Evolutionary conservation across 2,329 filamentous ascomycete species (phyloP).

Genomic region (Aspergillus glaucus): DNA sequence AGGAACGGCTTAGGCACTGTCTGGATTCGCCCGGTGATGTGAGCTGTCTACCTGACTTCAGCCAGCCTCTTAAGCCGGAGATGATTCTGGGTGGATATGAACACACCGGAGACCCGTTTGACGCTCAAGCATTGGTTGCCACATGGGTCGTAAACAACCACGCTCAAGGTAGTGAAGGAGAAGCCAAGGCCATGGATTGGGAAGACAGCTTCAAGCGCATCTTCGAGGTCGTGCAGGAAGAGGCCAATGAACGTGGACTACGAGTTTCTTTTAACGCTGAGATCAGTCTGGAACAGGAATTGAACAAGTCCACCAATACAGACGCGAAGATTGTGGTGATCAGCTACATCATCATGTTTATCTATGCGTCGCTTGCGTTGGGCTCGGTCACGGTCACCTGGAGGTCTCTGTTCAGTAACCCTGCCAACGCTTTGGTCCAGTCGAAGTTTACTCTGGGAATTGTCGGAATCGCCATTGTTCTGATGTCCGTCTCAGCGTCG

Average conservation of each 20-base stretch:
- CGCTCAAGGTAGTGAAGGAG: conserved; percentile 63
- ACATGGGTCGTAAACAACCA: conserved; percentile 95
- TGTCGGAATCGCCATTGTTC: conserved; percentile 85
- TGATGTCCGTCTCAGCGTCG: conserved; percentile 95
- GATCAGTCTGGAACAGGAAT: conserved; percentile 86
- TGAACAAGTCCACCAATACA: conserved; percentile 97
- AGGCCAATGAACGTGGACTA: conserved; percentile 71
- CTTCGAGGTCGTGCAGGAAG: conserved; percentile 69
- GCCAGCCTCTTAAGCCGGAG: conserved; percentile 78
- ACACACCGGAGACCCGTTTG: conserved; percentile 55
- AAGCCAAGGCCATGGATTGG: conserved; percentile 78
- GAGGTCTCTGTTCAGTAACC: conserved; percentile 71
- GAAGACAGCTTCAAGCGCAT: conserved; percentile 70
- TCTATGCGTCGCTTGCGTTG: conserved; percentile 88
- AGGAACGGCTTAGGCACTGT: conserved; percentile 64
- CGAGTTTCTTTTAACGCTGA: conserved; percentile 92
- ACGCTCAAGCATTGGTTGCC: conserved; percentile 73
- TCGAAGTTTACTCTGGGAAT: conserved; percentile 97
- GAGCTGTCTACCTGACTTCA: conserved; percentile 78
- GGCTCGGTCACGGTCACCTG: conserved; percentile 79
- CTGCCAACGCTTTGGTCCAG: conserved; percentile 78
- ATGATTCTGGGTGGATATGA: conserved; percentile 81
- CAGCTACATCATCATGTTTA: conserved; percentile 98
- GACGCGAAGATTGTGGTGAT: conserved; percentile 95
- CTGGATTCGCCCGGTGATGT: conserved; percentile 64